phyloP scores from a whole-genome alignment of 202 grass and related monocot genomes.

The Schoenoplectus tabernaemontani region DNA sequence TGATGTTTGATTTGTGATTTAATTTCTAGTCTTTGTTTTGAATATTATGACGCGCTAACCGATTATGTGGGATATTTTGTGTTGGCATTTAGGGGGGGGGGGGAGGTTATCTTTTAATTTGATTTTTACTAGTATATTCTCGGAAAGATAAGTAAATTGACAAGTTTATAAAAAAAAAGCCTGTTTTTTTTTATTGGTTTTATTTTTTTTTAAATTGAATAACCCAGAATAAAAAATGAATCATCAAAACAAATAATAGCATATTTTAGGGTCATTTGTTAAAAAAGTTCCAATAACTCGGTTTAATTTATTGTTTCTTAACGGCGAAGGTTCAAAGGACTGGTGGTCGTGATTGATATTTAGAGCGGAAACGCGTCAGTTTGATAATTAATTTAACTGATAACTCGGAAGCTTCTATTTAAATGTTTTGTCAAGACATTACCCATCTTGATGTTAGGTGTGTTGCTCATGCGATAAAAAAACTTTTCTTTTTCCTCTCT shows the following conservation, averaged over 20 bases:
- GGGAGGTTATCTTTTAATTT: too few relatives aligned
- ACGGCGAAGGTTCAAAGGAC: background rate
- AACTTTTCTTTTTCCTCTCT: background rate
- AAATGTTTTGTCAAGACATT: background rate
- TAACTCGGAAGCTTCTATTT: background rate
- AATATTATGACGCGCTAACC: too few relatives aligned
- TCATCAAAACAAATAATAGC: background rate
- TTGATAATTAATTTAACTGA: conserved; percentile 3
- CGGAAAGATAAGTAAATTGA: too few relatives aligned
- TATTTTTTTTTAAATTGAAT: background rate
- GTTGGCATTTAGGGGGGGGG: too few relatives aligned
- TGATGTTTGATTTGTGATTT: too few relatives aligned
- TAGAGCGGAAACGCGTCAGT: background rate
- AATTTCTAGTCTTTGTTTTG: too few relatives aligned
- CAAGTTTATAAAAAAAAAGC: too few relatives aligned
- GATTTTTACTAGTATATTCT: too few relatives aligned
- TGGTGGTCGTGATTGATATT: background rate
- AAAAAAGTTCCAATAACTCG: background rate
- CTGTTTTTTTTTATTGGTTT: background rate
- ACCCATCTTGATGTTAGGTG: conserved; percentile 5
- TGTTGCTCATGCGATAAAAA: background rate
- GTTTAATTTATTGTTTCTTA: background rate
- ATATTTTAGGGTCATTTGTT: background rate
- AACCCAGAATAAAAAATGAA: background rate
- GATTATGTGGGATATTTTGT: too few relatives aligned